These are phyloP conservation scores for Ustilaginoidea virens DNA, from an alignment of 2,329 filamentous ascomycete genomes.

Conservation along the genomic window DNA sequence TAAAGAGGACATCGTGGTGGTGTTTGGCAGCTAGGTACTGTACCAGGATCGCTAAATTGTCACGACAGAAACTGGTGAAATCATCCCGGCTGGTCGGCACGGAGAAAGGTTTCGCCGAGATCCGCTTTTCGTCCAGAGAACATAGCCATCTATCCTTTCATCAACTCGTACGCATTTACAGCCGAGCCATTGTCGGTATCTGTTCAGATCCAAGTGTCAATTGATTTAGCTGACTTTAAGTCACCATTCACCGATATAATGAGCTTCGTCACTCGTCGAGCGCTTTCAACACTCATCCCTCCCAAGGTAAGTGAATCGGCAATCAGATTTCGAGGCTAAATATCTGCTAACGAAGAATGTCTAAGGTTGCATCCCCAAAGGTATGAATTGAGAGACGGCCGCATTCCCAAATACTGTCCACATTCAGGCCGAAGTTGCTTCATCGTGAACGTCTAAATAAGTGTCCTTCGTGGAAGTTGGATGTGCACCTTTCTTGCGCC, in stretches of 20 bases:
- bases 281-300: conserved; percentile 95
- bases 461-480: too few relatives aligned
- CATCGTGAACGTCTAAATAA: too few relatives aligned
- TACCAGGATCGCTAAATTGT: neutral
- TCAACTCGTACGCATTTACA: too few relatives aligned
- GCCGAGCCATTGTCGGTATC: conserved; percentile 18
- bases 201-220: conserved; percentile 16
- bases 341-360: conserved; percentile 8
- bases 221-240: conserved; percentile 10
- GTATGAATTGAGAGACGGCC: conserved; percentile 28
- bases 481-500: too few relatives aligned
- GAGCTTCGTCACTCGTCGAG: conserved; percentile 83
- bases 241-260: conserved; percentile 42
- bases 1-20: neutral
- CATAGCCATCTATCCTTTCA: too few relatives aligned
- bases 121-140: too few relatives aligned
- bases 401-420: too few relatives aligned
- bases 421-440: too few relatives aligned
- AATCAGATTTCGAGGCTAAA: too few relatives aligned
- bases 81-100: too few relatives aligned
- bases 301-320: conserved; percentile 97
- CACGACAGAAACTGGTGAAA: too few relatives aligned
- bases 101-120: too few relatives aligned
- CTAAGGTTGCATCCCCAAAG: conserved; percentile 65
- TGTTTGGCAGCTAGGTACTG: neutral